These are phyloP conservation scores for Aulographum hederae DNA, from an alignment of 2,329 filamentous ascomycete species.

Conservation along the genomic window DNA sequence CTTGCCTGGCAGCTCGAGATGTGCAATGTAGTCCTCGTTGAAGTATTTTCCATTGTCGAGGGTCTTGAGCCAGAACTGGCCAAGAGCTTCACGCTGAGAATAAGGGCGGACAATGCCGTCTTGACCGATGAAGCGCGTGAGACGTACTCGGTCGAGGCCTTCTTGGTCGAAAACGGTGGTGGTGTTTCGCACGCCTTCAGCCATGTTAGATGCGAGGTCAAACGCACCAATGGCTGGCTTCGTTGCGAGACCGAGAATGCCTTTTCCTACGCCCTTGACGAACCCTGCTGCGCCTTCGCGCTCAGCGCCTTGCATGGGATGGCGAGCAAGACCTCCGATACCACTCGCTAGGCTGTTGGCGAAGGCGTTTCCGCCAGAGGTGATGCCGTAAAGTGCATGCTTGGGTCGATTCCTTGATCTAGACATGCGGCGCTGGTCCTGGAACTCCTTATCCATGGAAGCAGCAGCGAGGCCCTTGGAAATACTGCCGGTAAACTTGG, in stretches of 20 bases:
- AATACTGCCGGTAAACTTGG: slow-evolving; percentile 92
- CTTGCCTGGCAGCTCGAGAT: slow-evolving; percentile 76
- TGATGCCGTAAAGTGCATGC: slow-evolving; percentile 91
- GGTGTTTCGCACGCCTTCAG: slow-evolving; percentile 94
- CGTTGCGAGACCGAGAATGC: slow-evolving; percentile 80
- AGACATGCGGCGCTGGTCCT: slow-evolving; percentile 86
- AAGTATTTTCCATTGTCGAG: slow-evolving; percentile 96
- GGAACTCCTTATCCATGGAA: slow-evolving; percentile 95
- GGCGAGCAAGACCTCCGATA: slow-evolving; percentile 79
- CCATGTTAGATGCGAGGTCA: slow-evolving; percentile 90
- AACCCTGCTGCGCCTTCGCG: slow-evolving; percentile 88
- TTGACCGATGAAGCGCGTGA: slow-evolving; percentile 76
- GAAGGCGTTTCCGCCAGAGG: slow-evolving; percentile 86
- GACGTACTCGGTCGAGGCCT: slow-evolving; percentile 84
- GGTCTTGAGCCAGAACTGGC: slow-evolving; percentile 98
- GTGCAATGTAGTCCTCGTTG: slow-evolving; percentile 92
- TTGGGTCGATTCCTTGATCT: slow-evolving; percentile 86
- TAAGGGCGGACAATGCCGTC: slow-evolving; percentile 93
- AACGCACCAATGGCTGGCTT: slow-evolving; percentile 95
- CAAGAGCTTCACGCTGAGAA: slow-evolving; percentile 82
- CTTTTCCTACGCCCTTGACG: slow-evolving; percentile 95
- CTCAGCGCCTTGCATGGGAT: slow-evolving; percentile 88
- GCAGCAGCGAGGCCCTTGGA: slow-evolving; percentile 92
- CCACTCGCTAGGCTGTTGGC: slow-evolving; percentile 84
- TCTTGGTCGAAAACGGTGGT: slow-evolving; percentile 95